Evolutionary conservation across 768 basidiomycete species (phyloP), one percentile per base, ranked within the genome.

Genomic region (Tulasnella sp.): DNA sequence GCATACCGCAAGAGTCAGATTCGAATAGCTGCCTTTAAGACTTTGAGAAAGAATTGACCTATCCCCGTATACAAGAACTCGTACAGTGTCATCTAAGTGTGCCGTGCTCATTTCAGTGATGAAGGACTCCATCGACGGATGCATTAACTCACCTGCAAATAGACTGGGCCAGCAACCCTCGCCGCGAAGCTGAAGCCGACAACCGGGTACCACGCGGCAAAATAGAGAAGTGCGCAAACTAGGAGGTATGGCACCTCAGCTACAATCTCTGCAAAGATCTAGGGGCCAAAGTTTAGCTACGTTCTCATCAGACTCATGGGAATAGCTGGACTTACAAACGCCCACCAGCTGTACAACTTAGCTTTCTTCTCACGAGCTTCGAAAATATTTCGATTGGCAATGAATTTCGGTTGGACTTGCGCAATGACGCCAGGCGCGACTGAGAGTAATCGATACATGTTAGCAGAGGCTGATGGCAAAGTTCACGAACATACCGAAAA

Each of bases 331-430:
- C 34, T 38, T 15, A 38, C 34, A 38, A 38, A 38, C 15, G 34
- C 34, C 34, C 34, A 38, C 71, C 71, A 72, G 32, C 61, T 62
- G 65, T 72, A 73, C 10, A 70, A 70, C 65, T 70, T 70, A 26
- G 68, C 64, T 7, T 70, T 71, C 27, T 70, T 65, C 61, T 73
- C 72, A 30, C 72, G 60, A 2, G 67, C 68, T 51, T 73, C 72
- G 64, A 70, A 73, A 26, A 72, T 60, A 24, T 61, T 61, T 54
- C 72, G 64, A 42, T 70, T 67, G 17, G 65, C 63, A 58, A 72
- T 69, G 64, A 72, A 73, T 45, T 67, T 65, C 11, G 71, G 72
- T 67, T 70, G 69, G 62, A 69, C 63, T 50, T 64, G 66, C 58
- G 72, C 71, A 59, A 45, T 50, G 60, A 49, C 50, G 30, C 30